phyloP scores from a whole-genome alignment of 208 protist genomes.

The Lotmaria passim region DNA sequence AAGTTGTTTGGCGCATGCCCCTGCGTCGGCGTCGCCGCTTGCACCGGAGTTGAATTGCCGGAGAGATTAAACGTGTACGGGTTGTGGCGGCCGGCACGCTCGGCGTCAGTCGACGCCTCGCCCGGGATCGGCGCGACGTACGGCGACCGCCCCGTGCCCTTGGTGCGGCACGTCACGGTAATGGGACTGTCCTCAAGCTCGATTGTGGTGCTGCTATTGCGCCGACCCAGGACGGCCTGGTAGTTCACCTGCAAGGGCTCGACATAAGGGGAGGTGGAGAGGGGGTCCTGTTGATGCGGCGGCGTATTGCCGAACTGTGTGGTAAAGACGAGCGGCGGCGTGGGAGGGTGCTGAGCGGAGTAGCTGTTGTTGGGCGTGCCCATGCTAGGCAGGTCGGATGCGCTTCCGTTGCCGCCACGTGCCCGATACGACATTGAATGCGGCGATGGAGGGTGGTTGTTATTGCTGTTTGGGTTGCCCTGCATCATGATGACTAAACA shows the following conservation, averaged over 20 bases:
- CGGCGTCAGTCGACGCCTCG: slow-evolving; percentile 30
- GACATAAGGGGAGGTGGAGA: slow-evolving; percentile 27
- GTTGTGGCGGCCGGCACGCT: slow-evolving; percentile 31
- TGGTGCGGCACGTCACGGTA: slow-evolving; percentile 55
- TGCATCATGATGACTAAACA: slow-evolving; percentile 15
- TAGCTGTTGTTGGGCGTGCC: slow-evolving; percentile 10
- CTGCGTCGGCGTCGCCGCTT: slow-evolving; percentile 41
- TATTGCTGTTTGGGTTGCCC: slow-evolving; percentile 3
- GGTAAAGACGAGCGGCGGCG: slow-evolving; percentile 49
- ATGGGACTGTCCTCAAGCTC: slow-evolving; percentile 63
- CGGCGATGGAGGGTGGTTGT: slow-evolving; percentile 2
- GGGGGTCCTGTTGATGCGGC: slow-evolving; percentile 27
- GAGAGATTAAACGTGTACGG: slow-evolving; percentile 58
- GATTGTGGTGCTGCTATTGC: slow-evolving; percentile 40
- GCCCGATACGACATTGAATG: slow-evolving; percentile 7
- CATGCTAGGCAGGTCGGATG: slow-evolving; percentile 2
- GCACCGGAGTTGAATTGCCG: slow-evolving; percentile 45
- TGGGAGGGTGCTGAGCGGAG: slow-evolving; percentile 19
- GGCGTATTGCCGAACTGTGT: slow-evolving; percentile 31
- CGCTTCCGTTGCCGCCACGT: slow-evolving; percentile 8
- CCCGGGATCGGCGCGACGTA: slow-evolving; percentile 37
- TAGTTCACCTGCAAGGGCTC: slow-evolving; percentile 48
- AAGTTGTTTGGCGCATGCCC: slow-evolving; percentile 8
- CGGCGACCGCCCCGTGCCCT: slow-evolving; percentile 45
- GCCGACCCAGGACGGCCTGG: slow-evolving; percentile 31